phyloP scores from a whole-genome alignment of 495 filamentous ascomycete species.

The Friedmanniomyces endolithicus region DNA sequence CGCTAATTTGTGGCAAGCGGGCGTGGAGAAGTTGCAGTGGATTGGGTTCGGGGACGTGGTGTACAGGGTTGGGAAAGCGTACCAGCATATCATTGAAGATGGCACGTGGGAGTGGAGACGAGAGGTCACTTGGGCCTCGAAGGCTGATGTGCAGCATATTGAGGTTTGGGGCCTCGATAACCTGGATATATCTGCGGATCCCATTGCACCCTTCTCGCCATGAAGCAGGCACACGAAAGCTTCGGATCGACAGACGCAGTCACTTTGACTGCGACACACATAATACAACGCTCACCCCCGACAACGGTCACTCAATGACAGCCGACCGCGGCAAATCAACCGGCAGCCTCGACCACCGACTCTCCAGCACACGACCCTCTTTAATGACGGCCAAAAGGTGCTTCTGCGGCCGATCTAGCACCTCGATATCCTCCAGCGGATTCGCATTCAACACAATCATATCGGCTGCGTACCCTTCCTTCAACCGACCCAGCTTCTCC shows the following conservation, averaged over 20 bases:
- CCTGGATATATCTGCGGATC: slow-evolving; percentile 16
- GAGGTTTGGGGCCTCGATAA: slow-evolving; percentile 24
- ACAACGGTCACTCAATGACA: slow-evolving; percentile 7
- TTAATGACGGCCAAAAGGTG: slow-evolving; percentile 39
- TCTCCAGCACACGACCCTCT: slow-evolving; percentile 37
- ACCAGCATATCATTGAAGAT: slow-evolving; percentile 1
- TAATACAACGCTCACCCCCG: neutral
- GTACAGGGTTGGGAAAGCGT: slow-evolving; percentile 21
- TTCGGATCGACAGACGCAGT: neutral
- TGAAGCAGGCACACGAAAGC: neutral
- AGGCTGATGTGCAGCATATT: slow-evolving; percentile 20
- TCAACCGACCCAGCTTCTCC: slow-evolving; percentile 35
- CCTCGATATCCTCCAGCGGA: slow-evolving; percentile 40
- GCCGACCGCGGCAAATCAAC: neutral
- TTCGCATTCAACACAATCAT: slow-evolving; percentile 28
- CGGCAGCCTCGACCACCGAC: slow-evolving; percentile 32
- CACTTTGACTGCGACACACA: neutral
- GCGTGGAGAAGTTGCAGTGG: slow-evolving; percentile 21
- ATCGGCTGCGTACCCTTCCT: slow-evolving; percentile 21
- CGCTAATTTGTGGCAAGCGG: neutral
- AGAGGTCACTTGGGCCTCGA: slow-evolving; percentile 12
- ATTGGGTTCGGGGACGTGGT: slow-evolving; percentile 24
- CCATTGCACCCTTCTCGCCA: slow-evolving; percentile 7
- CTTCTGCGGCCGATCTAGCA: slow-evolving; percentile 37
- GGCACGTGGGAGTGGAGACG: slow-evolving; percentile 16